Evolutionary conservation across 2,329 filamentous ascomycete genomes (phyloP).

Genomic region (Talaromyces sp.): DNA sequence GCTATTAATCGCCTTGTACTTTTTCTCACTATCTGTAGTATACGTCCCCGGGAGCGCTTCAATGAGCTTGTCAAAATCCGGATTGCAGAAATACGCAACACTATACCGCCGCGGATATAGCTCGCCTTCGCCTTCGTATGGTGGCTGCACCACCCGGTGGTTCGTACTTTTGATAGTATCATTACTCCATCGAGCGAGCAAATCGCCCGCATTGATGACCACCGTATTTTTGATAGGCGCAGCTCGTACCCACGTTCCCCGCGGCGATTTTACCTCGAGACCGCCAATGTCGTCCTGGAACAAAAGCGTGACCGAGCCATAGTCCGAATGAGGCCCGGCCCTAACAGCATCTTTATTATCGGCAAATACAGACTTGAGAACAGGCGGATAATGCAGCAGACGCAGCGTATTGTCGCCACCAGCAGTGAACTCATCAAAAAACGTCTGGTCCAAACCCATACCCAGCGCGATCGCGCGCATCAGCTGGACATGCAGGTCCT

Average conservation of each 20-base stretch:
- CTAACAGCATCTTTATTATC: slow-evolving; percentile 66
- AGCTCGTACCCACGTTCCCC: slow-evolving; percentile 74
- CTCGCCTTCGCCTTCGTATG: slow-evolving; percentile 43
- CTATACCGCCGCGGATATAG: slow-evolving; percentile 74
- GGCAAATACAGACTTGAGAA: slow-evolving; percentile 61
- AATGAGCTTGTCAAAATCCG: slow-evolving; percentile 70
- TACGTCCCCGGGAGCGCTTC: slow-evolving; percentile 79
- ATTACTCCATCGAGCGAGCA: slow-evolving; percentile 85
- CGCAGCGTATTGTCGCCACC: slow-evolving; percentile 44
- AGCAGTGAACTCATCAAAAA: slow-evolving; percentile 73
- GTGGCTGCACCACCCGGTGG: slow-evolving; percentile 85
- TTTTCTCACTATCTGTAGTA: slow-evolving; percentile 58
- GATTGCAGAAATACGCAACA: slow-evolving; percentile 90
- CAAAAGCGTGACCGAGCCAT: slow-evolving; percentile 50
- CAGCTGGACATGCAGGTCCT: slow-evolving; percentile 67
- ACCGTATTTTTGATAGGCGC: slow-evolving; percentile 76
- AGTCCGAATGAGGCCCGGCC: slow-evolving; percentile 72
- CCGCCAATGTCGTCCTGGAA: slow-evolving; percentile 56
- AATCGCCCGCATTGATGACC: slow-evolving; percentile 83
- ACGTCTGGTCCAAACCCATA: slow-evolving; percentile 64
- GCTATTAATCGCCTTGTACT: slow-evolving; percentile 72
- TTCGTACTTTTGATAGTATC: slow-evolving; percentile 86
- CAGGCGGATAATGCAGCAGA: slow-evolving; percentile 71
- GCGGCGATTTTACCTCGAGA: slow-evolving; percentile 63
- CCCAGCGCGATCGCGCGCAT: slow-evolving; percentile 84